Evolutionary conservation across 1,284 basidiomycete genomes (phyloP), one percentile per base, ranked within the genome.

Genomic region (Albatrellus sp.): DNA sequence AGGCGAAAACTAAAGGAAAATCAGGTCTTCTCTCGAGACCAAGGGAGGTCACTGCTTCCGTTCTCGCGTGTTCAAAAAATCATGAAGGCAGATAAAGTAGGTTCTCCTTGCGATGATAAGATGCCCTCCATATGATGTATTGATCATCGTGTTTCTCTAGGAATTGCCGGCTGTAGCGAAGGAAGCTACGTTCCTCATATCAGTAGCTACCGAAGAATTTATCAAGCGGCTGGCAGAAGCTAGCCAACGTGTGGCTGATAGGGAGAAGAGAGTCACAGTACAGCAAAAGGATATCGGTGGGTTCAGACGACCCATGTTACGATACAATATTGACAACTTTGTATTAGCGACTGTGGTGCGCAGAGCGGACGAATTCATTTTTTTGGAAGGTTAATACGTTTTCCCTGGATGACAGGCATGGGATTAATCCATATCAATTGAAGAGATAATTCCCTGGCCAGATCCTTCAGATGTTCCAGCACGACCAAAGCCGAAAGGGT

Each of bases 191-290:
- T 74, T 82, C 51, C 59, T 84, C 19, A 80, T 89, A 44, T 78
- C 83, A 19, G 61, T 85, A 34, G 85, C 85, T 2, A 75, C 86
- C 35, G 85, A 89, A 57, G 78, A 84, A 55, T 88, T 89, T 49
- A 78, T 88, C 39, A 76, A 72, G 57, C 68, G 74, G 34, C 57
- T 89, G 24, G 66, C 69, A 5, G 69, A 77, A 46, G 78, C 80
- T 1, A 72, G 70, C 14, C 72, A 81, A 48, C 65, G 63, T 44
- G 81, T 84, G 9, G 68, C 69, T 2, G 17, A 31, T 47, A 65
- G 72, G 46, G 83, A 86, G 47, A 75, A 70, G 50, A 64, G 86
- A 47, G 56, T 72, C 10, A 85, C 75, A 0, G 69, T 88, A 6
- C 80, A 84, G 54, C 71, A 76, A 48, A 74, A 70, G 52, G 85